Conservation (phyloP, 192 early-diverging fungal species). For the Dispira parvispora region DNA sequence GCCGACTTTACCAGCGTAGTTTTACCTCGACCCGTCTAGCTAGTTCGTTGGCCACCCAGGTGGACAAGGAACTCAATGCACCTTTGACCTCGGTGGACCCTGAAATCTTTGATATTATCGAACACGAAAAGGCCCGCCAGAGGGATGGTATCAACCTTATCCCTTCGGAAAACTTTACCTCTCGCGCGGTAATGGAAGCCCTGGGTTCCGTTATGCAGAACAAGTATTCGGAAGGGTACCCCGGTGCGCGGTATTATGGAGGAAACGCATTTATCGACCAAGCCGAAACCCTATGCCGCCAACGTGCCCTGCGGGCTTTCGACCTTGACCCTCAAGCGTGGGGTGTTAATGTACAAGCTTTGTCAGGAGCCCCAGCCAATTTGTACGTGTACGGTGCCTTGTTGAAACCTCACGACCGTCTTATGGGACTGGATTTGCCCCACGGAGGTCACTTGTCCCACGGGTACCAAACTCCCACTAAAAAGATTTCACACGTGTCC, state of each 20-base stretch:
- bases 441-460: constrained; percentile 98
- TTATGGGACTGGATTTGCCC: constrained; percentile 96
- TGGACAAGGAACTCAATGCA: constrained; percentile 38
- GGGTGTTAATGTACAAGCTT: constrained; percentile 96
- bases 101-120: constrained; percentile 86
- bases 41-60: background rate
- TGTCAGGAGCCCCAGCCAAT: constrained; percentile 95
- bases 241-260: constrained; percentile 94
- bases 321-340: constrained; percentile 54
- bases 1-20: too few species aligned
- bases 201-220: constrained; percentile 98
- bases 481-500: constrained; percentile 92
- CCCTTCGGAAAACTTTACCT: constrained; percentile 98
- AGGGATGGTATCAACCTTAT: constrained; percentile 84
- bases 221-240: constrained; percentile 99
- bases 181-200: constrained; percentile 85
- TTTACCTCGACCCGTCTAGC: too few species aligned
- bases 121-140: constrained; percentile 90
- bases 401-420: constrained; percentile 88
- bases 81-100: constrained; percentile 63
- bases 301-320: constrained; percentile 91
- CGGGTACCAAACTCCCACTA: constrained; percentile 91
- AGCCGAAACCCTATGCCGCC: constrained; percentile 85
- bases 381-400: constrained; percentile 92
- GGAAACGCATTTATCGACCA: constrained; percentile 97